Base-by-base conservation (phyloP, 2,329 filamentous ascomycete genomes). In the Fusarium stilboides region DNA sequence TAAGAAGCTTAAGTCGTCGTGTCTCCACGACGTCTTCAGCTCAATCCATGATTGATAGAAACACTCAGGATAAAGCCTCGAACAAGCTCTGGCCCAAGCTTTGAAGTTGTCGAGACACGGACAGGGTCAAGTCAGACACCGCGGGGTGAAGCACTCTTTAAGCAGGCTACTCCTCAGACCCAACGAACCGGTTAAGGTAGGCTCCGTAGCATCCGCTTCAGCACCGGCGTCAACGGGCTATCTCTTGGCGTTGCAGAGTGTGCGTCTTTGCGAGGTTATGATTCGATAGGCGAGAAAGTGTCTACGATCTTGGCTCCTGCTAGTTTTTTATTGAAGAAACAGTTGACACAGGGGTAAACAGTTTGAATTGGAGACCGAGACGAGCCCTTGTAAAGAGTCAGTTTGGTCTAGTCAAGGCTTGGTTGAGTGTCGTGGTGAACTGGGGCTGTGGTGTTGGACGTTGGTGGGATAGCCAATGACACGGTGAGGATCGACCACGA, bases 11-110 rank as follows among this genome's bases (percentile, higher is more conserved):
- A 14, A 22, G n/a, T 31, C 46, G 36, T n/a, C 51, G 47, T 57
- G 59, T 68, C 42, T 40, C 51, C 62, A 74, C 68, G 64, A 69
- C 69, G 54, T n/a, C 49, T 43, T n/a, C 55, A 10, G 58, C 47
- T 70, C 61, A 74, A 46, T 72, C 65, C 71, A 73, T 73, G 55
- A 36, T 57, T 52, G 34, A 65, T 36, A 19, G 37, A 33, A 42
- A 20, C 13, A 36, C 40, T 57, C 45, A 57, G 50, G 54, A 57
- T 66, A 57, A 68, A 50, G 57, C 46, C 40, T 37, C 40, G 34
- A 62, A 42, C 28, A 70, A 57, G 36, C n/a, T 33, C 57, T 37
- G 33, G 28, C 36, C 58, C 42, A 60, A 63, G 65, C 51, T 55
- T 53, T 53, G n/a, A 15, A 46, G 43, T 47, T 26, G 17, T 49